Evolutionary conservation across 495 filamentous ascomycete species (phyloP).

Genomic region (Tuber magnatum): DNA sequence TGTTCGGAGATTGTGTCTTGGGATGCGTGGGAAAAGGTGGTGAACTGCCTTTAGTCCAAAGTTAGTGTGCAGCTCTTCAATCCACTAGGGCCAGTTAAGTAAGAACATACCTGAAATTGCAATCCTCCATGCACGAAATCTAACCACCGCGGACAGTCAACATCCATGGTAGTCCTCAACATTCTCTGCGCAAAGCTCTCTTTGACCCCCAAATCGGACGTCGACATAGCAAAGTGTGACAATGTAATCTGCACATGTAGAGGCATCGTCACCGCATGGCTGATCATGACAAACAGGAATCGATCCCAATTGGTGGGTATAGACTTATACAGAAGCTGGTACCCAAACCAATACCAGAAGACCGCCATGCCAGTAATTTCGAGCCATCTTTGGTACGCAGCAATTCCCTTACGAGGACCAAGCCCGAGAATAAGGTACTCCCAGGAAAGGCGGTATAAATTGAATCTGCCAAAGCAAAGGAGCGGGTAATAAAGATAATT

Average conservation of each 20-base stretch:
- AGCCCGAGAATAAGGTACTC: constrained; percentile 66
- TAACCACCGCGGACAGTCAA: constrained; percentile 90
- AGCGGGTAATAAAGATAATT: constrained; percentile 82
- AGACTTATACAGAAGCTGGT: constrained; percentile 67
- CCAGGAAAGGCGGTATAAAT: constrained; percentile 81
- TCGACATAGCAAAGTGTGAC: constrained; percentile 95
- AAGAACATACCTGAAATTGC: constrained; percentile 65
- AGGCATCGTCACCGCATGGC: constrained; percentile 78
- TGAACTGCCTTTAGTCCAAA: constrained; percentile 58
- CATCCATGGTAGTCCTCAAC: constrained; percentile 96
- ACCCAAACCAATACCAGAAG: constrained; percentile 95
- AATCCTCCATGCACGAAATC: constrained; percentile 95
- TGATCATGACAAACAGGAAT: constrained; percentile 70
- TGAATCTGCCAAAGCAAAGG: constrained; percentile 80
- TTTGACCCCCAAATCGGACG: constrained; percentile 72
- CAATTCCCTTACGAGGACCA: constrained; percentile 72
- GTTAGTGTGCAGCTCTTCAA: constrained; percentile 16
- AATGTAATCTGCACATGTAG: constrained; percentile 94
- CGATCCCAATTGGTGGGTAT: constrained; percentile 66
- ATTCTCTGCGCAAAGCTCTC: constrained; percentile 96
- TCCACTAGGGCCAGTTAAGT: background rate
- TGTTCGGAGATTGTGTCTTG: constrained; percentile 80
- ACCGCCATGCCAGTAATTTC: constrained; percentile 74
- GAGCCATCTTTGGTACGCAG: constrained; percentile 83
- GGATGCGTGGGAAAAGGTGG: constrained; percentile 89